Evolutionary conservation across 2,329 filamentous ascomycete species (phyloP).

Genomic region (Alternaria viburni): DNA sequence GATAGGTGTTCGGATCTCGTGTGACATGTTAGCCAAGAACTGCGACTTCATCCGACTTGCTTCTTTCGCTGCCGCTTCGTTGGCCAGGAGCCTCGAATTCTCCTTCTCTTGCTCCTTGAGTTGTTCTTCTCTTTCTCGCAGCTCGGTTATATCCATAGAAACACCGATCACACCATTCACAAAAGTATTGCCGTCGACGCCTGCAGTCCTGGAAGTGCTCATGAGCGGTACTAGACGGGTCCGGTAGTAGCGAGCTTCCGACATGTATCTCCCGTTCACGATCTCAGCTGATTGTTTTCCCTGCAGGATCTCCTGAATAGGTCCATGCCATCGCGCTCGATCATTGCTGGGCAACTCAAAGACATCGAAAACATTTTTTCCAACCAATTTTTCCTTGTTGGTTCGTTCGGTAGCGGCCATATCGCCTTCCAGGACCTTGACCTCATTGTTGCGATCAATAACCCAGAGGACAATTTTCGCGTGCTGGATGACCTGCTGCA

Average conservation of each 20-base stretch:
- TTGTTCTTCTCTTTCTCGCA: conserved; percentile 69
- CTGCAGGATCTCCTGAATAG: conserved; percentile 69
- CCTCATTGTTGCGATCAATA: conserved; percentile 65
- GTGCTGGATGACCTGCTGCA: conserved; percentile 75
- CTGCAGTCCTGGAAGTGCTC: conserved; percentile 61
- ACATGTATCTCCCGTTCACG: conserved; percentile 63
- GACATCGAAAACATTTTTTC: conserved; percentile 68
- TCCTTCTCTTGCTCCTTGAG: conserved; percentile 70
- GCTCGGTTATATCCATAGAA: conserved; percentile 79
- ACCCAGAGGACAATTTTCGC: conserved; percentile 79
- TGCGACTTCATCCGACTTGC: conserved; percentile 81
- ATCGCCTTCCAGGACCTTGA: conserved; percentile 75
- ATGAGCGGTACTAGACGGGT: conserved; percentile 73
- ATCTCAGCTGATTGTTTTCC: conserved; percentile 66
- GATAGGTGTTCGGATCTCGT: conserved; percentile 79
- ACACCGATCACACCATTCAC: conserved; percentile 78
- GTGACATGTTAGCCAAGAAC: conserved; percentile 82
- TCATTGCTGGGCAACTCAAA: conserved; percentile 52
- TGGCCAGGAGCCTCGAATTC: conserved; percentile 73
- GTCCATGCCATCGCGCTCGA: conserved; percentile 57
- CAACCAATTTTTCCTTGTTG: conserved; percentile 52
- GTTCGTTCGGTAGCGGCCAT: conserved; percentile 54
- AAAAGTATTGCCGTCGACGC: conserved; percentile 58
- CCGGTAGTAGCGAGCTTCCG: conserved; percentile 70
- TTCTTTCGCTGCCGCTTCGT: conserved; percentile 79